Evolutionary conservation across 441 rosid species (phyloP).

Genomic region (Dalechampia spathulata): DNA sequence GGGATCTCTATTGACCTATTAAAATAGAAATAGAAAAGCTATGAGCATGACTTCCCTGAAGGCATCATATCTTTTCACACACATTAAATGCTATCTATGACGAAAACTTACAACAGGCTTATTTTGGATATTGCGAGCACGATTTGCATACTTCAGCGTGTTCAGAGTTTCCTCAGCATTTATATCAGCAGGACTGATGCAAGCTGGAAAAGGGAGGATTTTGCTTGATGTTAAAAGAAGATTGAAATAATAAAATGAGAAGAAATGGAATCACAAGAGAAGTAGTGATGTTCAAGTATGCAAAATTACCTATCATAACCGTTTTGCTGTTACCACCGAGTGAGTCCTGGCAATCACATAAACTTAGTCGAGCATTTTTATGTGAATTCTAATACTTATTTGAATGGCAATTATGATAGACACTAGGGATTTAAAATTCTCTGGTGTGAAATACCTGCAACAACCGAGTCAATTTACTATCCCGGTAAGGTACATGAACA

Average conservation of each 20-base stretch:
- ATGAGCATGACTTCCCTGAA: slow-evolving; percentile 2
- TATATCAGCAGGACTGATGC: slow-evolving; percentile 98
- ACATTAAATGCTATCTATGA: slow-evolving; percentile 1
- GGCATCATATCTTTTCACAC: slow-evolving; percentile 4
- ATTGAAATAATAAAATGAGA: neutral
- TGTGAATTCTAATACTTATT: neutral
- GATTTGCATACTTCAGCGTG: slow-evolving; percentile 94
- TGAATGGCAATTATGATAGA: neutral
- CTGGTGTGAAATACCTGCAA: slow-evolving; percentile 59
- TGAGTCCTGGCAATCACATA: slow-evolving; percentile 60
- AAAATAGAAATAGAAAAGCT: slow-evolving; percentile 5
- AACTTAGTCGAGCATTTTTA: slow-evolving; percentile 10
- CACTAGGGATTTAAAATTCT: neutral
- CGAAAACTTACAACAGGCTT: slow-evolving; percentile 84
- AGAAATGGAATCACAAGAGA: slow-evolving; percentile 5
- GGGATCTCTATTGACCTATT: slow-evolving; percentile 94
- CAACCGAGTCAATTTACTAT: slow-evolving; percentile 95
- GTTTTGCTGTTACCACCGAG: slow-evolving; percentile 99
- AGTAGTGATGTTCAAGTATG: neutral
- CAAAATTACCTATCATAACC: slow-evolving; percentile 80
- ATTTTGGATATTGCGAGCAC: slow-evolving; percentile 95
- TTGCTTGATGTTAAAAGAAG: slow-evolving; percentile 2
- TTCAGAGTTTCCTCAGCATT: slow-evolving; percentile 99
- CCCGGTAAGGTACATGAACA: slow-evolving; percentile 91
- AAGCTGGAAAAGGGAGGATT: slow-evolving; percentile 44